Evolutionary conservation across 2,329 filamentous ascomycete genomes (phyloP), one percentile per base, ranked within the genome.

Genomic region (Aspergillus ustus): DNA sequence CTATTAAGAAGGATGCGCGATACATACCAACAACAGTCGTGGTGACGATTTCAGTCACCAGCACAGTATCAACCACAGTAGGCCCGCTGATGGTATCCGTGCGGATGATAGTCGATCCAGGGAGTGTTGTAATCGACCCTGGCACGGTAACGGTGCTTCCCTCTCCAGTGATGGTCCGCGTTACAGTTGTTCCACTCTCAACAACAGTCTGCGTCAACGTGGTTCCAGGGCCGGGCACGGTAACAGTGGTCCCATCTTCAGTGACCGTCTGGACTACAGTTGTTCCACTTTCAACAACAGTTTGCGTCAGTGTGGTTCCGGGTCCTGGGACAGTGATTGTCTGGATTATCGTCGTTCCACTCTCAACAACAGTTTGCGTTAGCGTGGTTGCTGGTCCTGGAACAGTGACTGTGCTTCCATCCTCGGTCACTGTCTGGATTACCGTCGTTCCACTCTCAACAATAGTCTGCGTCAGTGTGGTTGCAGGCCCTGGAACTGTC

Each of bases 11-110:
- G 31, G 4, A 37, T 37, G 4, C 4, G 31, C 51, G 29, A 1
- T 49, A 19, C 0, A 43, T 69, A n/a, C 43, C 34, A 13, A 65
- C 62, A 11, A 68, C 58, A 0, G 65, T 67, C 2, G 64, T 64
- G 9, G 60, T 63, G 13, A 69, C 55, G 5, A 68, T 64, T 11
- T 65, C 55, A 1, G 66, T 68, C 9, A 57, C 50, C 1, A 60
- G 58, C 2, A 67, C 45, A 4, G 56, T 59, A 9, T 53, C 57
- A 13, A 40, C 15, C 6, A 34, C 45, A 11, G 66, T 69, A 11
- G 61, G 62, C 28, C 67, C 66, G 15, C 65, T 64, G 4, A 69
- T 29, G 2, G 56, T 64, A 7, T 17, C 58, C 1, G 61, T 53
- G 13, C 45, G 53, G 3, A 60, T 51, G 2, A 64, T 63, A 4